Evolutionary conservation across 208 protist genomes (phyloP).

Genomic region (Plasmodiophora brassicae): DNA sequence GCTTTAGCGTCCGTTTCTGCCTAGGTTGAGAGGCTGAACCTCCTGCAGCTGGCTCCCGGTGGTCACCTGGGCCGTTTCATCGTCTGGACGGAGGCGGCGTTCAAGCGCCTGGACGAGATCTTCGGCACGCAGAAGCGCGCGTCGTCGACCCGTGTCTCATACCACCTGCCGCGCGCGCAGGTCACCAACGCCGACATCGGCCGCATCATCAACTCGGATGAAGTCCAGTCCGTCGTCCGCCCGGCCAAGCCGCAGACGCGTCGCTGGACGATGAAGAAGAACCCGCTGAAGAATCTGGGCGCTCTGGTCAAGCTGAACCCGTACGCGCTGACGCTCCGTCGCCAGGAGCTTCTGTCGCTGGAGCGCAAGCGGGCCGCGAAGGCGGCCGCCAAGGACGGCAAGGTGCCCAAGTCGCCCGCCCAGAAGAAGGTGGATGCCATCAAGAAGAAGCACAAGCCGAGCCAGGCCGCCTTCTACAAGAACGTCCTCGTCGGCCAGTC

Average conservation of each 20-base stretch:
- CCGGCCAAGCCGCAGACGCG: not conserved
- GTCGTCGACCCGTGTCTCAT: slow-evolving; percentile 74
- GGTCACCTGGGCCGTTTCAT: slow-evolving; percentile 96
- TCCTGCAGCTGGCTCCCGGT: slow-evolving; percentile 97
- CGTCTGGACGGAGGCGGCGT: slow-evolving; percentile 97
- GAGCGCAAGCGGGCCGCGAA: slow-evolving; percentile 7
- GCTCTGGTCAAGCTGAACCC: slow-evolving; percentile 75
- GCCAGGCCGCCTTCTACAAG: not conserved
- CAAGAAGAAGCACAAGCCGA: slow-evolving; percentile 32
- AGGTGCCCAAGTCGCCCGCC: slow-evolving; percentile 19
- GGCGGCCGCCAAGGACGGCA: not conserved
- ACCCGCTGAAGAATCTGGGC: slow-evolving; percentile 64
- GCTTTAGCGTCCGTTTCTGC: slow-evolving; percentile 84
- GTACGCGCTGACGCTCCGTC: slow-evolving; percentile 55
- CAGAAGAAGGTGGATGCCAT: slow-evolving; percentile 30
- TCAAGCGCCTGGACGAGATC: slow-evolving; percentile 89
- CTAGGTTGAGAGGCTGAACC: slow-evolving; percentile 87
- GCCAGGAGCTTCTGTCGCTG: not conserved
- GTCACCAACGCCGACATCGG: slow-evolving; percentile 76
- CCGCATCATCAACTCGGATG: slow-evolving; percentile 77
- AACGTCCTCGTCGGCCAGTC: not conserved
- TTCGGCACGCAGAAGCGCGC: slow-evolving; percentile 80
- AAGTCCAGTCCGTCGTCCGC: slow-evolving; percentile 65
- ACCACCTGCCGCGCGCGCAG: slow-evolving; percentile 64
- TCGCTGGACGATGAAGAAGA: slow-evolving; percentile 42